Base-by-base conservation (phyloP, 495 filamentous ascomycete species). In the Usnea hakonensis region DNA sequence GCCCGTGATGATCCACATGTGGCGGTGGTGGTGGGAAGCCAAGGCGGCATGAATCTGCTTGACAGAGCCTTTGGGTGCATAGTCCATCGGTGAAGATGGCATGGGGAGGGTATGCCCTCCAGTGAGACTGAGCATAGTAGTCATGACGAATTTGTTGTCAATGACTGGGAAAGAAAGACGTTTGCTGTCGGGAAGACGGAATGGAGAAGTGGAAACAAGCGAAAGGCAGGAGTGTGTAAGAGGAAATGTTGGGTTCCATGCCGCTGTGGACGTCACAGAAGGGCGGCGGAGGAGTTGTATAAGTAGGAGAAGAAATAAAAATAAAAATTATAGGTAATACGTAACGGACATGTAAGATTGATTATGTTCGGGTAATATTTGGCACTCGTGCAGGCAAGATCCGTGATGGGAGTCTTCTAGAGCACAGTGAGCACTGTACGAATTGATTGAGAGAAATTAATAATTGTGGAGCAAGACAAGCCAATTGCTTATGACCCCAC, bases 1-100 rank as follows among this genome's bases (percentile, higher is more conserved):
- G 9, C 95, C 95, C 0, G 94, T 96, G n/a, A 99, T 90, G 65
- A 97, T 85, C 87, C 90, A 96, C 73, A 99, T 96, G 72, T 97
- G 91, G 65, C 89, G 89, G 64, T 85, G 73, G 19, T 70, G 65
- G 67, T 64, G 58, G 55, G 66, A 67, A 60, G 70, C 37, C 64
- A 66, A 57, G 71, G 68, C 41, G 53, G 58, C 60, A 52, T 71
- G 63, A 44, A 70, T 67, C 41, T 69, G 67, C 57, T 69, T 66
- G 50, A 69, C 50, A 17, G 64, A 64, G 38, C 38, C 60, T 14
- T 46, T 46, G 28, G 65, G 21, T 38, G 65, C 43, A 35, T 63
- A 69, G 38, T 69, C 66, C 61, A 66, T 68, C 17, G 64, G 57
- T 11, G 54, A 48, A n/a, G 64, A 63, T 35, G 63, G 54, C 13